A percentile compares a stretch with the other conserved stretches of the same genome.
phyloP scores from a whole-genome alignment of 805 yeast genomes.

The Candida germanica region DNA sequence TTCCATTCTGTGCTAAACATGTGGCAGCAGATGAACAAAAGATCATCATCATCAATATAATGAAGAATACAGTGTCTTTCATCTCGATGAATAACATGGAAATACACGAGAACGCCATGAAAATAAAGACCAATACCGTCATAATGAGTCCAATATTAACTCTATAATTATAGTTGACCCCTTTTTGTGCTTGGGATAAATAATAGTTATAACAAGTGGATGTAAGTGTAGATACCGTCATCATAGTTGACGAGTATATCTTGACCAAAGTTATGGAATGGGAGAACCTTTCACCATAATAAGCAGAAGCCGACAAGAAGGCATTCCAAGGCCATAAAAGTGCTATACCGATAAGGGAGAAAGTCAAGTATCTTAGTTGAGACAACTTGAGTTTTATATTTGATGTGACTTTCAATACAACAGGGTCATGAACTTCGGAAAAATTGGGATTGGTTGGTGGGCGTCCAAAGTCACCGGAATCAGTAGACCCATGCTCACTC shows the following conservation, averaged over 20 bases:
- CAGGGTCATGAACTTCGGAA: slow-evolving; percentile 21
- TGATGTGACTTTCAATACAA: slow-evolving; percentile 13
- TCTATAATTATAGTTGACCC: slow-evolving; percentile 54
- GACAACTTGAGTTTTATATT: slow-evolving; percentile 19
- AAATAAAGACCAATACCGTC: slow-evolving; percentile 55
- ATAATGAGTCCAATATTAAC: slow-evolving; percentile 58
- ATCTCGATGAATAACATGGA: slow-evolving; percentile 30
- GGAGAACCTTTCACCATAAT: slow-evolving; percentile 62
- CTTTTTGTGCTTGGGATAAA: slow-evolving; percentile 63
- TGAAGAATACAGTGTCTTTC: slow-evolving; percentile 44
- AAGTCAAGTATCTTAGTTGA: slow-evolving; percentile 51
- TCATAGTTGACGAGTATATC: slow-evolving; percentile 77
- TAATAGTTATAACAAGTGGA: slow-evolving; percentile 58
- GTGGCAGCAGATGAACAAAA: slow-evolving; percentile 69
- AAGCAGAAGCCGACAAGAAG: slow-evolving; percentile 79
- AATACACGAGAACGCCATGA: slow-evolving; percentile 53
- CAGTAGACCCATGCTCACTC: slow-evolving; percentile 13
- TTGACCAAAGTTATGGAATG: slow-evolving; percentile 48
- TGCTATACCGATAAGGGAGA: slow-evolving; percentile 69
- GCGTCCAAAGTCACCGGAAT: neutral
- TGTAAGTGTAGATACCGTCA: slow-evolving; percentile 76
- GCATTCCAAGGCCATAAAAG: slow-evolving; percentile 97
- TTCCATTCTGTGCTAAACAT: slow-evolving; percentile 83
- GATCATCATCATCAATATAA: slow-evolving; percentile 59
- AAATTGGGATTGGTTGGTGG: too few species aligned